Evolutionary conservation across 2,329 filamentous ascomycete species (phyloP).

Genomic region (Aspergillus quadrilineatus): DNA sequence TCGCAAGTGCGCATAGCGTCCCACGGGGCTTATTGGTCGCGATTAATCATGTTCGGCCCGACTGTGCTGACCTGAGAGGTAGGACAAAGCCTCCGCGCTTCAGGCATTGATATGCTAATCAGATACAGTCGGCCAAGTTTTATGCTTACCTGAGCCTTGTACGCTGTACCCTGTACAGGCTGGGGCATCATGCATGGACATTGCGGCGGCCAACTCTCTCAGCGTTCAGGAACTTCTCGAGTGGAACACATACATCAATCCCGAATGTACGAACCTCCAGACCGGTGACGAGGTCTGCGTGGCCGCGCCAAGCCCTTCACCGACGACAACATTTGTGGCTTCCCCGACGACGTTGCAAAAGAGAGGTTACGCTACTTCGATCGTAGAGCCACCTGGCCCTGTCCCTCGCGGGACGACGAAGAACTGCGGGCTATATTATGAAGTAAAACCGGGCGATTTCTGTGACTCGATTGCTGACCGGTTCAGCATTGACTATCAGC

Average conservation of each 20-base stretch:
- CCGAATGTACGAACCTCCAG: conserved; percentile 13
- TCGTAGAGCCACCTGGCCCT: conserved; percentile 1
- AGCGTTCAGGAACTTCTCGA: not conserved
- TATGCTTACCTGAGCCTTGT: conserved; percentile 8
- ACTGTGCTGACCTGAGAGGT: conserved; percentile 10
- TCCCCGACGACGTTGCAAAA: not conserved
- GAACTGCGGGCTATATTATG: conserved; percentile 13
- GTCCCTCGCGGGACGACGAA: conserved; percentile 7
- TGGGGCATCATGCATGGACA: conserved; percentile 4
- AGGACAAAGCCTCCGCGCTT: not conserved
- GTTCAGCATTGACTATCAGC: conserved; percentile 7
- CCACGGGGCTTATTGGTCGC: not conserved
- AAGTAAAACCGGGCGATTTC: conserved; percentile 9
- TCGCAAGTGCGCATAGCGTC: conserved; percentile 1
- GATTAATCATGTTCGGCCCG: conserved; percentile 3
- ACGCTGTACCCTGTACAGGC: not conserved
- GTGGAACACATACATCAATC: conserved; percentile 14
- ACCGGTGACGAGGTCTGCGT: conserved; percentile 13
- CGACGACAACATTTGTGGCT: not conserved
- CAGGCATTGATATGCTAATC: not conserved
- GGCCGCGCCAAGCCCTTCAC: not conserved
- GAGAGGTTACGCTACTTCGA: conserved; percentile 9
- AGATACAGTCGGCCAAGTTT: conserved; percentile 1
- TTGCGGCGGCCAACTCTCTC: not conserved
- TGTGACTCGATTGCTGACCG: conserved; percentile 11